A percentile compares a stretch with the other conserved stretches of the same genome.
Conservation (phyloP, 1,139 yeast species). For the Suhomyces panamericanus region DNA sequence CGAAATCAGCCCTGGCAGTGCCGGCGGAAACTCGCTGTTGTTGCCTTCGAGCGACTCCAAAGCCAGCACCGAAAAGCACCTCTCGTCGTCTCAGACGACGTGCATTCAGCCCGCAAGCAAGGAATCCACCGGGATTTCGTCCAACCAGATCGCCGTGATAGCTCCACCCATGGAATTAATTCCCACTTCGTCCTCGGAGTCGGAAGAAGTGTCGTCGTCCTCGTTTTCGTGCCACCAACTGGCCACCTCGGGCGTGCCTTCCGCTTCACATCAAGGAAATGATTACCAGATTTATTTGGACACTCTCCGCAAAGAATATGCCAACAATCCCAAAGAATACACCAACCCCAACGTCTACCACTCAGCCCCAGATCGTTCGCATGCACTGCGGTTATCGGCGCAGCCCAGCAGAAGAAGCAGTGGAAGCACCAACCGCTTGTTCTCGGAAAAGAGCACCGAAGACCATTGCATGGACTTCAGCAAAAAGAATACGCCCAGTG, state of each 20-base stretch:
- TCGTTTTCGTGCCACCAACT: conserved; percentile 1
- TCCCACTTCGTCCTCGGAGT: conserved; percentile 21
- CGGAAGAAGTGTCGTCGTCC: conserved; percentile 11
- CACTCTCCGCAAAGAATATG: conserved; percentile 14
- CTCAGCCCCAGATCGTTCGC: neutral
- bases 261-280: conserved; percentile 9
- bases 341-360: conserved; percentile 1
- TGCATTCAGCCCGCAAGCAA: conserved; percentile 4
- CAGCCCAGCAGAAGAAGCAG: conserved; percentile 6
- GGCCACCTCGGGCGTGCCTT: conserved; percentile 4
- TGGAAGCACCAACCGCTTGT: conserved; percentile 3
- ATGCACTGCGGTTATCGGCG: neutral
- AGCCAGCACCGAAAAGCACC: conserved; percentile 10
- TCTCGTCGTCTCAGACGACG: conserved; percentile 12
- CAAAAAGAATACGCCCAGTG: conserved; percentile 1
- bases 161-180: conserved; percentile 25
- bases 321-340: conserved; percentile 1
- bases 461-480: conserved; percentile 4
- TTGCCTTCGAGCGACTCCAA: conserved; percentile 11
- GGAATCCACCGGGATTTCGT: neutral
- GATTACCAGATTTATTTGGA: conserved; percentile 25
- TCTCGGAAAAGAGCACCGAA: conserved; percentile 1
- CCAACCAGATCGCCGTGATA: conserved; percentile 14
- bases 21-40: conserved; percentile 4
- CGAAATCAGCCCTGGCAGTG: conserved; percentile 8